These are phyloP conservation scores for Aureoboletus auriporus DNA, from an alignment of 768 basidiomycete genomes.

Conservation along the genomic window DNA sequence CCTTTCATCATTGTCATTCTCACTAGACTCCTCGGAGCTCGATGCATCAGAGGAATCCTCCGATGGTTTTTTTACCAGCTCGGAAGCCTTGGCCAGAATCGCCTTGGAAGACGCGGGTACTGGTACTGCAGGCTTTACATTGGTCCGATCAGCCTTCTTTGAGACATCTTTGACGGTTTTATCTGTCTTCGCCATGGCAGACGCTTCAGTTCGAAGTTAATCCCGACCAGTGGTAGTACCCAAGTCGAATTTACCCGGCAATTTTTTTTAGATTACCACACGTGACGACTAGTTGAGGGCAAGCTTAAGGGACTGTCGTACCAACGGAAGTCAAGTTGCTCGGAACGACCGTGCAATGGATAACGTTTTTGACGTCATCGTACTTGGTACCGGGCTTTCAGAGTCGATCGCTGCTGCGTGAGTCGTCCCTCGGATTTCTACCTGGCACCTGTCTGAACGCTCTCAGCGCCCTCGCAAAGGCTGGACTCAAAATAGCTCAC, in stretches of 20 bases:
- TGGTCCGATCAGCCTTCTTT: conserved; percentile 30
- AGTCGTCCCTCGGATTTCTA: conserved; percentile 29
- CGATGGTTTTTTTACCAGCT: neutral
- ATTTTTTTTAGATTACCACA: conserved; percentile 15
- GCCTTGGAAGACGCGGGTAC: conserved; percentile 38
- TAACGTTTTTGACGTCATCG: conserved; percentile 56
- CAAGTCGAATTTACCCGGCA: neutral
- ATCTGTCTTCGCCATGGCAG: conserved; percentile 37
- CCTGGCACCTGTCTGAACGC: conserved; percentile 1
- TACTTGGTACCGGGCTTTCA: conserved; percentile 76
- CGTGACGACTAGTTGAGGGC: conserved; percentile 27
- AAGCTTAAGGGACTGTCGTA: conserved; percentile 7
- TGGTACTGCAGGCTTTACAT: conserved; percentile 11
- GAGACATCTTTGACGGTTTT: conserved; percentile 32
- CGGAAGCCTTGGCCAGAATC: conserved; percentile 36
- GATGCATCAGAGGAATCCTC: conserved; percentile 18
- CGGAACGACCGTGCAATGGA: conserved; percentile 25
- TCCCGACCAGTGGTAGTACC: too few species aligned
- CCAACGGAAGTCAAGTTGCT: too few species aligned
- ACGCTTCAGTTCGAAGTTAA: neutral
- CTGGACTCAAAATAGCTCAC: conserved; percentile 85
- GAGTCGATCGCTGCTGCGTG: conserved; percentile 90
- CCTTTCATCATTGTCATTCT: neutral
- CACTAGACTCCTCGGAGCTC: conserved; percentile 8
- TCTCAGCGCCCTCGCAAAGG: conserved; percentile 79